Base-by-base conservation (phyloP, 768 basidiomycete genomes). In the Macrocybe gigantea region DNA sequence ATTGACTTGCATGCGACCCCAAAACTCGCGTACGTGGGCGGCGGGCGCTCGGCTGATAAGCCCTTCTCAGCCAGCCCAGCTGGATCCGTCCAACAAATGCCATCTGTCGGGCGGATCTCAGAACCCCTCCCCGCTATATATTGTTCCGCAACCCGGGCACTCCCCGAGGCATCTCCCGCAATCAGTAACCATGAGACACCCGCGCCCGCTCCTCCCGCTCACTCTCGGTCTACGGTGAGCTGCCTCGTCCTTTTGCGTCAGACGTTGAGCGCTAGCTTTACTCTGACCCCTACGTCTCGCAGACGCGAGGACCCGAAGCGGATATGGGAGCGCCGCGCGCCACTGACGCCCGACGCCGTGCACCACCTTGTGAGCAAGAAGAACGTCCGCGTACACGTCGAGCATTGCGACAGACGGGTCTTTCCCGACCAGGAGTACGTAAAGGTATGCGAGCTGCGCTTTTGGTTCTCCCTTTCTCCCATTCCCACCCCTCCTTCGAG, bases 271-370 rank as follows among this genome's bases (percentile, higher is more conserved):
- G 35, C 22, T 11, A 10, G 33, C 14, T 35, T 43, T 8, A 45
- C 35, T 29, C 30, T 7, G 37, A n/a, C 44, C 8, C 8, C 22
- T 8, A 37, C 48, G 13, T 39, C 13, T 8, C 48, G 39, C 44
- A 70, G 89, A 12, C 79, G 85, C 35, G 93, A 96, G 62, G 87
- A 94, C 59, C 83, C 87, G 0, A 54, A 65, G 31, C 71, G 93
- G 44, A 79, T 89, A 47, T 96, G 92, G 92, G 93, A 95, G 61
- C 75, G 93, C 7, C 76, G 93, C 12, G 81, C 77, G 31, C 92
- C 93, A 2, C 69, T 96, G 39, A 89, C 88, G 0, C 93, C 93
- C 0, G 76, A 78, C 4, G 82, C 78, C 5, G 84, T 94, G 31
- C 63, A 77, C 38, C 64, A 76, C 5, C 73, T 94, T 6, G 71